Conservation (phyloP, 2,329 filamentous ascomycete species). For the Aspergillus sclerotialis region DNA sequence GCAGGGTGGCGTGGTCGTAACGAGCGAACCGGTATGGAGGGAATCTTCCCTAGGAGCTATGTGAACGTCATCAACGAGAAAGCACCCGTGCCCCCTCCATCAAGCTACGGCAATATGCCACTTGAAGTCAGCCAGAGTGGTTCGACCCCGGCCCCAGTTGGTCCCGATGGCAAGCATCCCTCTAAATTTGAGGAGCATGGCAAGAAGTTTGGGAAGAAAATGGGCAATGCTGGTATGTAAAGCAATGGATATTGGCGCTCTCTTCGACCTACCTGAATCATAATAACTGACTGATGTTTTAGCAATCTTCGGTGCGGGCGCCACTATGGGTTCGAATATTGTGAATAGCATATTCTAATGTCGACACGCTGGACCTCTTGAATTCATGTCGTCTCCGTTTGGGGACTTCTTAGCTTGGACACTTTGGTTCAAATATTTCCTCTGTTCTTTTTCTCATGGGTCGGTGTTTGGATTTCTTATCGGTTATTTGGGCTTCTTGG, state of each 20-base stretch:
- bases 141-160: slow-evolving; percentile 35
- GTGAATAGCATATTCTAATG: slow-evolving; percentile 84
- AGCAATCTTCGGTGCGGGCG: slow-evolving; percentile 88
- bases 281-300: slow-evolving; percentile 23
- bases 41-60: slow-evolving; percentile 93
- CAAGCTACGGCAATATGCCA: slow-evolving; percentile 56
- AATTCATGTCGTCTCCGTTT: too few species aligned
- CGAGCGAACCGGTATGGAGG: slow-evolving; percentile 71
- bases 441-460: too few species aligned
- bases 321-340: slow-evolving; percentile 81
- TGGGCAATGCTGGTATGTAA: slow-evolving; percentile 59
- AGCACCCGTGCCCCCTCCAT: slow-evolving; percentile 32
- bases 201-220: slow-evolving; percentile 95
- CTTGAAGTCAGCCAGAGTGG: slow-evolving; percentile 62
- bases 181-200: slow-evolving; percentile 67
- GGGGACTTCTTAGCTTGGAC: too few species aligned
- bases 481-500: too few species aligned
- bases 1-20: slow-evolving; percentile 75
- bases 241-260: neutral
- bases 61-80: slow-evolving; percentile 66
- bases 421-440: too few species aligned
- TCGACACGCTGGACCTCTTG: neutral
- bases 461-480: too few species aligned
- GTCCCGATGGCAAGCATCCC: slow-evolving; percentile 36
- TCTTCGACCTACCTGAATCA: too few species aligned